Evolutionary conservation across 176 grass and related monocot species (phyloP), one percentile per base, ranked within the genome.

Genomic region (Panicum miliaceum): DNA sequence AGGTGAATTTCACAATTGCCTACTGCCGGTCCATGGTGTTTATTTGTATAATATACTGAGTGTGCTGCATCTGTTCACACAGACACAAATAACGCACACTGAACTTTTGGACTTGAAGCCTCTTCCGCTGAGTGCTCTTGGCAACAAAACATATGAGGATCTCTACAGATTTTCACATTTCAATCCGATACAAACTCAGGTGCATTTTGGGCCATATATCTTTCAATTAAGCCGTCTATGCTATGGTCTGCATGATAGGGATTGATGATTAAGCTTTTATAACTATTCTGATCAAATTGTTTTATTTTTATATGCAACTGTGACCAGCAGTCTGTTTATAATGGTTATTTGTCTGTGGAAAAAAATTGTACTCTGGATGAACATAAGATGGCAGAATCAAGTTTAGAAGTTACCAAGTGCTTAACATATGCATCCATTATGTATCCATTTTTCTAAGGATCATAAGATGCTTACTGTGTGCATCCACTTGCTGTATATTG

Each of bases 131-230:
- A 90, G 90, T 68, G 89, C 96, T 76, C 89, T 98, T 75, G 64
- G 89, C 80, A 95, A 93, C 72, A 88, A 88, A 74, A 74, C 76
- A 13, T 98, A 95, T 15, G 76, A 98, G 84, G 84, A 85, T 76
- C 68, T 93, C 41, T 98, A 93, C 73, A 95, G 83, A 78, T 98
- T 98, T 86, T 95, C 96, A 47, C 96, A 98, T 89, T 98, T 98
- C 85, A 98, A 98, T 76, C 96, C 96, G 6, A 98, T 98, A 82
- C 96, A 98, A 88, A 98, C 93, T 84, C 93, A 98, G 91, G 89
- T 92, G 56, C 29, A 76, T 76, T 84, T 85, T 78, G 81, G 60
- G 57, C 32, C 22, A 40, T 12, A 81, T 76, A 50, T 71, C 23
- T 72, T 81, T 56, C 58, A 6, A 57, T 73, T 89, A 75, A n/a